Evolutionary conservation across 495 filamentous ascomycete genomes (phyloP).

Genomic region (Annulohypoxylon nitens): DNA sequence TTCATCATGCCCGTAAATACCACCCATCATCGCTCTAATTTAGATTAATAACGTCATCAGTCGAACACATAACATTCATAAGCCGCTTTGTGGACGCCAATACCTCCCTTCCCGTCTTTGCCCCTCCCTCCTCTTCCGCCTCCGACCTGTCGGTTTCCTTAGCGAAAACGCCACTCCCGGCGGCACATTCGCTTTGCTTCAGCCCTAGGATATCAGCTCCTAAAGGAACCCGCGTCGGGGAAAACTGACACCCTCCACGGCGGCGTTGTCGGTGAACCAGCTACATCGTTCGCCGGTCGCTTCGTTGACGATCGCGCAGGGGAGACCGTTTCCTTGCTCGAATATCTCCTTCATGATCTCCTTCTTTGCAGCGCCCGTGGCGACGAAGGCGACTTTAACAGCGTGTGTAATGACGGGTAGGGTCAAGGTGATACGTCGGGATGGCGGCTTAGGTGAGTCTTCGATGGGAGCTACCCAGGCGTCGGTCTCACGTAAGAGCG

Average conservation of each 20-base stretch:
- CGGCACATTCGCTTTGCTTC: background rate
- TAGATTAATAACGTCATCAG: conserved; percentile 31
- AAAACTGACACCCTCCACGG: conserved; percentile 85
- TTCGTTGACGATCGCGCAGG: conserved; percentile 88
- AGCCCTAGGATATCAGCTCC: background rate
- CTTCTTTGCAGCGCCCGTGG: conserved; percentile 89
- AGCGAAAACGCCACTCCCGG: background rate
- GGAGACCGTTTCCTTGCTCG: conserved; percentile 80
- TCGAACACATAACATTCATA: conserved; percentile 28
- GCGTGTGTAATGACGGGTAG: conserved; percentile 89
- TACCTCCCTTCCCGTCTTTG: conserved; percentile 9
- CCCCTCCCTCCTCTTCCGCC: background rate
- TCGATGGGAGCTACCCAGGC: conserved; percentile 93
- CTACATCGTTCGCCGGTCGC: conserved; percentile 84
- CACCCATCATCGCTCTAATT: conserved; percentile 30
- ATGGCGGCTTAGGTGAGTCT: conserved; percentile 94
- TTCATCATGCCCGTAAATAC: conserved; percentile 40
- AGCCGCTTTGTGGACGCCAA: conserved; percentile 27
- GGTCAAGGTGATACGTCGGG: conserved; percentile 90
- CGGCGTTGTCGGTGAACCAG: conserved; percentile 92
- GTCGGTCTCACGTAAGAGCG: conserved; percentile 84
- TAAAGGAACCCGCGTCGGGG: conserved; percentile 68
- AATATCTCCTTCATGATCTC: conserved; percentile 93
- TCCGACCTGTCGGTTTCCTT: background rate
- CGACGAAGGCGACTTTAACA: conserved; percentile 87